Evolutionary conservation across 1,139 yeast genomes (phyloP), one percentile per base, ranked within the genome.

Genomic region (Wickerhamiella infanticola): DNA sequence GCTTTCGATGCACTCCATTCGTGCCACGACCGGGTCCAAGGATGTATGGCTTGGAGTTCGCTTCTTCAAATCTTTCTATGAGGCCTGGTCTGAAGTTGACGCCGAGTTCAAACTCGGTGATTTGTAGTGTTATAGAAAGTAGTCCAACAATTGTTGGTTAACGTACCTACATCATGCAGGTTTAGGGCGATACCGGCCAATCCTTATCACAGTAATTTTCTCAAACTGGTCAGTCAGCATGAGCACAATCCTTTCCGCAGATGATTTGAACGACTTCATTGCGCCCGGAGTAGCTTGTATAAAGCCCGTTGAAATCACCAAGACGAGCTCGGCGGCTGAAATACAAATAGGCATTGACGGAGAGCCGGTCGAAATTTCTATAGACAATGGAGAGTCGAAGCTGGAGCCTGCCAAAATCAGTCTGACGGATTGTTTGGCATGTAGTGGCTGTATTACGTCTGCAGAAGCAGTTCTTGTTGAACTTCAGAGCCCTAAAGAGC

Each of bases 361-460:
- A 2, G 69, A 70, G 37, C 82, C 86, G 11, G 61, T 79, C 5
- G 94, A 84, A 56, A 82, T 82, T 4, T 73, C 79, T 3, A 68
- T 70, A 42, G 83, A 80, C 51, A 80, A 79, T 5, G 64, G 67
- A 24, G 65, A 69, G 13, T 68, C 68, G 40, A 63, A 67, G 38
- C 68, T 86, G 6, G 73, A 80, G 36, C 81, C 88, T 42, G 98
- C 96, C 0, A 90, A 83, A 55, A 90, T 90, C 45, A 81, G 94
- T 2, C 65, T 90, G 41, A 79, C 88, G 7, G 99, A 90, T 66
- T 90, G 99, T 63, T 68, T 90, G 45, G 98, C 98, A 0, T 90
- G 99, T 58, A 79, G 94, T 3, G 99, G 99, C 1, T 90, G 99
- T 62, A 86, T 90, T 50, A 90, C 98, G 0, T 83, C 95, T 8